These are phyloP conservation scores for Penicillium dipodomyicola DNA, from an alignment of 495 filamentous ascomycete species.

Conservation along the genomic window DNA sequence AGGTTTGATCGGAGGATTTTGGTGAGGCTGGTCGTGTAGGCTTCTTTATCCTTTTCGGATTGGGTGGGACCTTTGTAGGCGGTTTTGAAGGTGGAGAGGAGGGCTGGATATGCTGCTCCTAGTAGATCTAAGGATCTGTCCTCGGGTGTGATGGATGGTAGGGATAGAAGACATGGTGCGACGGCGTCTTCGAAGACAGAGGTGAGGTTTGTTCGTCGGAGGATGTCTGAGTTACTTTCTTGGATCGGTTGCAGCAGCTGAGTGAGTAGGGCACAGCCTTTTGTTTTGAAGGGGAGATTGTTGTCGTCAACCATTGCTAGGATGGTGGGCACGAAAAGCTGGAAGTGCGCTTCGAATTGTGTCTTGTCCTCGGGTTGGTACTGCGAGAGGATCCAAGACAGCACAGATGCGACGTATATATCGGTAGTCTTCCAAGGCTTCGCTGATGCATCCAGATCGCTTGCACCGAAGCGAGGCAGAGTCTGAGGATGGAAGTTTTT, in stretches of 20 bases:
- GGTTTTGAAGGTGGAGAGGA: slow-evolving; percentile 58
- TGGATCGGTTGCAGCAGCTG: slow-evolving; percentile 59
- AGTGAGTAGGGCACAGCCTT: slow-evolving; percentile 59
- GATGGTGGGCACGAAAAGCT: slow-evolving; percentile 78
- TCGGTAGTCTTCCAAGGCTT: slow-evolving; percentile 76
- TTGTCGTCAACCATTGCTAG: slow-evolving; percentile 76
- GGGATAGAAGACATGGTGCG: slow-evolving; percentile 65
- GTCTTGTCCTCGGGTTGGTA: slow-evolving; percentile 35
- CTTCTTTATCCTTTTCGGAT: slow-evolving; percentile 18
- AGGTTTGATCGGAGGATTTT: slow-evolving; percentile 42
- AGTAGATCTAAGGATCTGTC: slow-evolving; percentile 66
- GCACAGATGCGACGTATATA: slow-evolving; percentile 58
- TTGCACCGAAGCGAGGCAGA: slow-evolving; percentile 42
- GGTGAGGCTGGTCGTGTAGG: slow-evolving; percentile 22
- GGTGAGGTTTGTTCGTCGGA: slow-evolving; percentile 70
- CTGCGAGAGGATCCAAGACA: slow-evolving; percentile 62
- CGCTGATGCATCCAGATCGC: slow-evolving; percentile 42
- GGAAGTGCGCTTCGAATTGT: slow-evolving; percentile 60
- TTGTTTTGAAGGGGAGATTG: slow-evolving; percentile 51
- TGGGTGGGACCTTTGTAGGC: slow-evolving; percentile 22
- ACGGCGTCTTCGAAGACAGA: slow-evolving; percentile 78
- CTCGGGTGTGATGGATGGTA: slow-evolving; percentile 78
- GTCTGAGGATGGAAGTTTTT: slow-evolving; percentile 55
- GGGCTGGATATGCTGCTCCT: slow-evolving; percentile 60
- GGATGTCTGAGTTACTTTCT: slow-evolving; percentile 47